Evolutionary conservation across 2,329 filamentous ascomycete genomes (phyloP).

Genomic region (Dactylonectria estremocensis): DNA sequence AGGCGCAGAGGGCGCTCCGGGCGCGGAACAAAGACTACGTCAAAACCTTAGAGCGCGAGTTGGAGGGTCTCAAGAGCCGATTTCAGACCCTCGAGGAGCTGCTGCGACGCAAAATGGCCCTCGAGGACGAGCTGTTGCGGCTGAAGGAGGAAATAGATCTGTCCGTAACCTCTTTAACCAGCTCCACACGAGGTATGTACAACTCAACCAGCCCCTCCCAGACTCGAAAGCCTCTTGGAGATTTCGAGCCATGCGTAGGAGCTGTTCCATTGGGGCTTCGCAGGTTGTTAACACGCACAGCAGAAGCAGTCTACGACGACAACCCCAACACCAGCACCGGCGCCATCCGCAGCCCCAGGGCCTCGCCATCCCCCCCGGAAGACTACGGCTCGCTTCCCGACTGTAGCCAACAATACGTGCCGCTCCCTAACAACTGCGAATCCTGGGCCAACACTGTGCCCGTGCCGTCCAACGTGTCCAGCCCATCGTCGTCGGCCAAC

Average conservation of each 20-base stretch:
- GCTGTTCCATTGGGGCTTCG: too few relatives aligned
- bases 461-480: slow-evolving; percentile 65
- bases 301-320: slow-evolving; percentile 58
- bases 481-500: slow-evolving; percentile 65
- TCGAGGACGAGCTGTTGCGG: slow-evolving; percentile 67
- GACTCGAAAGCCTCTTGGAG: too few relatives aligned
- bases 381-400: slow-evolving; percentile 62
- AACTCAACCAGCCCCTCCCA: neutral
- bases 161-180: slow-evolving; percentile 57
- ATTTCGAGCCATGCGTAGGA: too few relatives aligned
- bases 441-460: slow-evolving; percentile 62
- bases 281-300: slow-evolving; percentile 27
- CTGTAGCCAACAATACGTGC: slow-evolving; percentile 57
- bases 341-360: slow-evolving; percentile 60
- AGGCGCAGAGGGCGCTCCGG: slow-evolving; percentile 89
- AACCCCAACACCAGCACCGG: slow-evolving; percentile 57
- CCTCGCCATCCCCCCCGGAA: slow-evolving; percentile 61
- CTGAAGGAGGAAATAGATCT: slow-evolving; percentile 63
- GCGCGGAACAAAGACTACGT: slow-evolving; percentile 91
- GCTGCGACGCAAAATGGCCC: slow-evolving; percentile 65
- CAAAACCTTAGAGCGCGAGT: slow-evolving; percentile 80
- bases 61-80: slow-evolving; percentile 76
- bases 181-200: slow-evolving; percentile 58
- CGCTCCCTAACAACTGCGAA: slow-evolving; percentile 60
- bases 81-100: slow-evolving; percentile 68